Evolutionary conservation across 208 protist species (phyloP), one percentile per base, ranked within the genome.

Genomic region (Trypanosoma melophagium): DNA sequence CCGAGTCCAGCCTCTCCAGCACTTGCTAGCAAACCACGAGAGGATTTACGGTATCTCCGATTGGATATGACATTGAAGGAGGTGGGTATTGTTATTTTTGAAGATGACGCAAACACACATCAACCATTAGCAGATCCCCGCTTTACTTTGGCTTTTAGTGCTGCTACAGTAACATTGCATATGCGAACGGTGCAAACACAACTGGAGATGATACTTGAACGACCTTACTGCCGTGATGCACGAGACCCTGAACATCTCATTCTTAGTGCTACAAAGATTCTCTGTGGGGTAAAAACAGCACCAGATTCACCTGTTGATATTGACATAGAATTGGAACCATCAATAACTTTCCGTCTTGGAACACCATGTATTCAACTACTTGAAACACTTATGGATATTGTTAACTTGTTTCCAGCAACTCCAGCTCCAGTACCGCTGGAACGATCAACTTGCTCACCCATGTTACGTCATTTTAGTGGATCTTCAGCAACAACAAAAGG

Each of bases 301-400:
- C 62, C 66, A 2, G 80, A 76, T 10, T 49, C 67, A 42, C 74
- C 86, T 5, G 53, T 82, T 28, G 60, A 69, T 10, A 61, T 95
- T 14, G 71, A 83, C 25, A 58, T 89, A 16, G 16, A 70, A 44
- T 50, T 82, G 8, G 60, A 80, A 40, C 56, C 73, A 0, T 65
- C 77, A 14, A 64, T 90, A 41, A 74, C 60, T n/a, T 67, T 84
- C 52, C 64, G 76, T 50, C 45, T 93, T 31, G 86, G 87, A 55
- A 95, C 90, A 19, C 75, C 90, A 16, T 89, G 83, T 52, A 86
- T 92, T 45, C 82, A 93, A 68, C 69, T 95, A 28, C 66, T 92
- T 9, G 86, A 95, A 74, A 65, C 68, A 28, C 62, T 90, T 16
- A 91, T 93, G 81, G 90, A 95, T 63, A 81, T 95, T 55, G 54